Evolutionary conservation across 306 rosid species (phyloP).

Genomic region (Vigna unguiculata): DNA sequence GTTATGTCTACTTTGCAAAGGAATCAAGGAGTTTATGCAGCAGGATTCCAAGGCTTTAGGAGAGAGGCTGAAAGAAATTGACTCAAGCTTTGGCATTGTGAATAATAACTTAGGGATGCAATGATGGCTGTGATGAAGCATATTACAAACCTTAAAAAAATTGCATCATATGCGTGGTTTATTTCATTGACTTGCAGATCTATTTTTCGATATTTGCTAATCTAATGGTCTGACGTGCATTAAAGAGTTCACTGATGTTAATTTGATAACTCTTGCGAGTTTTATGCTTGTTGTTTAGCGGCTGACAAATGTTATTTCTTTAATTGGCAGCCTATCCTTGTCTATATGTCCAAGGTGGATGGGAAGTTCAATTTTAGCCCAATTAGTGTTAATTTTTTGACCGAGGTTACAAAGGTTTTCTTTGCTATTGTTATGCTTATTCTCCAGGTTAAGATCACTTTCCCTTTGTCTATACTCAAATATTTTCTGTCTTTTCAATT

Average conservation of each 20-base stretch:
- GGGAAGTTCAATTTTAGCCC: slow-evolving; percentile 98
- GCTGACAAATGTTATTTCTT: slow-evolving; percentile 41
- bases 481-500: slow-evolving; percentile 29
- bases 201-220: slow-evolving; percentile 6
- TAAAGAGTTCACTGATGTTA: slow-evolving; percentile 22
- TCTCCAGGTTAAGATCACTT: slow-evolving; percentile 67
- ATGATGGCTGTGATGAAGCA: slow-evolving; percentile 19
- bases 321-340: slow-evolving; percentile 89
- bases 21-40: background rate
- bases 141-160: background rate
- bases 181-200: slow-evolving; percentile 24
- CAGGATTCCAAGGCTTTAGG: background rate
- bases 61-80: slow-evolving; percentile 11
- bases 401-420: slow-evolving; percentile 83
- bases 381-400: slow-evolving; percentile 96
- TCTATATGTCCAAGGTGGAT: slow-evolving; percentile 99
- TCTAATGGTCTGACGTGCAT: background rate
- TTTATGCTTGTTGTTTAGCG: slow-evolving; percentile 22
- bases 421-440: slow-evolving; percentile 94
- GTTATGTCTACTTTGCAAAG: slow-evolving; percentile 28
- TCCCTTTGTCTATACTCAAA: slow-evolving; percentile 33
- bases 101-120: slow-evolving; percentile 17
- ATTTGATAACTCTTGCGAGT: slow-evolving; percentile 12
- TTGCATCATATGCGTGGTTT: background rate
- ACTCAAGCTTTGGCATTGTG: slow-evolving; percentile 2